These are phyloP conservation scores for Eucalyptus sp. DNA, from an alignment of 345 rosid genomes.

Conservation along the genomic window DNA sequence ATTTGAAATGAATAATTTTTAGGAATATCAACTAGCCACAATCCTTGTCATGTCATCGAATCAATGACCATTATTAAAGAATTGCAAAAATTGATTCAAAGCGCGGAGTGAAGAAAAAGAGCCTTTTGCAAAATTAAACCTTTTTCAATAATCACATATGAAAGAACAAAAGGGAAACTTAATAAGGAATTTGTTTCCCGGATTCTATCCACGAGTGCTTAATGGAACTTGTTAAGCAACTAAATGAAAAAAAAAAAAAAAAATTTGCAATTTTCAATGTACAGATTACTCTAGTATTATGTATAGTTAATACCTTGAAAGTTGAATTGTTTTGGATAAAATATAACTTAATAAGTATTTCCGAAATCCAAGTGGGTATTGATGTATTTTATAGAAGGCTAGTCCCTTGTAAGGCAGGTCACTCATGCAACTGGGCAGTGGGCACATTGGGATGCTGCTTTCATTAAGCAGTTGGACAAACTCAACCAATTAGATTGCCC, in stretches of 20 bases:
- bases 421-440: neutral
- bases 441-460: neutral
- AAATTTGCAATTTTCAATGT: neutral
- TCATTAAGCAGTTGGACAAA: neutral
- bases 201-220: neutral
- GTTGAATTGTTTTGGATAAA: too few relatives aligned
- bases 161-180: neutral
- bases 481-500: neutral
- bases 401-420: neutral
- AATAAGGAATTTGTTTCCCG: neutral
- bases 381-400: neutral
- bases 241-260: neutral
- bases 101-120: neutral
- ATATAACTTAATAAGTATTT: neutral
- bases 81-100: neutral
- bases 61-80: neutral
- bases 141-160: neutral
- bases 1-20: neutral
- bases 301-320: neutral
- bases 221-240: neutral
- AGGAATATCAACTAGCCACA: neutral
- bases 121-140: neutral
- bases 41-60: neutral
- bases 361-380: neutral
- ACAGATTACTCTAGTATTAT: neutral